Evolutionary conservation across 345 rosid species (phyloP), one percentile per base, ranked within the genome.

Genomic region (Camelina sativa): DNA sequence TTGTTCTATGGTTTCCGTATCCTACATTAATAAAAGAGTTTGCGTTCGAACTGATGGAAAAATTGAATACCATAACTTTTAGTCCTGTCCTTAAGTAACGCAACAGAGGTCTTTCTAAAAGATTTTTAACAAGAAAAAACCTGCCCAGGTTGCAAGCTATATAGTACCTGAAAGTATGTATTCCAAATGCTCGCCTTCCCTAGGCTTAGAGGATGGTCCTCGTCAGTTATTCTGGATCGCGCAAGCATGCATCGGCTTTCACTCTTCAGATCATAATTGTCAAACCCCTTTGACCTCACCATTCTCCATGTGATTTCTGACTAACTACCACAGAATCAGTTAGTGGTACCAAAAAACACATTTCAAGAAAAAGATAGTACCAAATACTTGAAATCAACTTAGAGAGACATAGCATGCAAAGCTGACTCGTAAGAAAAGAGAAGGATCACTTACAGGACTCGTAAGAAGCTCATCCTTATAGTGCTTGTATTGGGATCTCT

Each of bases 161-260:
- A 58, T 54, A 57, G 55, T 83, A 95, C 99, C 99, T 95, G 94
- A 79, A 95, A 95, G 83, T 87, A 95, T 54, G 87, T 80, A 86
- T 92, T 92, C 99, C 99, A 95, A 76, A 89, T 67, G 83, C 99
- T 95, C 35, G 82, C 86, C 79, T 89, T 85, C 73, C 96, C 98
- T 62, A 89, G 90, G 84, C 96, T 92, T 83, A 95, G 76, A 75
- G 99, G 99, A 88, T 95, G 99, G 69, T 92, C 98, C 59, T 86
- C 98, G 51, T 89, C 92, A 78, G 89, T 76, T 67, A 95, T 83
- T 60, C 89, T 86, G 22, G 89, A 87, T 76, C 99, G 90, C 15
- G 90, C 81, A 55, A 95, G 98, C 80, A 86, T 64, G 62, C 94
- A 86, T n/a, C 84, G 77, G 75, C 68, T 78, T 78, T 84, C 96